Conservation (phyloP, 345 rosid genomes). For the Syzygium aqueum region DNA sequence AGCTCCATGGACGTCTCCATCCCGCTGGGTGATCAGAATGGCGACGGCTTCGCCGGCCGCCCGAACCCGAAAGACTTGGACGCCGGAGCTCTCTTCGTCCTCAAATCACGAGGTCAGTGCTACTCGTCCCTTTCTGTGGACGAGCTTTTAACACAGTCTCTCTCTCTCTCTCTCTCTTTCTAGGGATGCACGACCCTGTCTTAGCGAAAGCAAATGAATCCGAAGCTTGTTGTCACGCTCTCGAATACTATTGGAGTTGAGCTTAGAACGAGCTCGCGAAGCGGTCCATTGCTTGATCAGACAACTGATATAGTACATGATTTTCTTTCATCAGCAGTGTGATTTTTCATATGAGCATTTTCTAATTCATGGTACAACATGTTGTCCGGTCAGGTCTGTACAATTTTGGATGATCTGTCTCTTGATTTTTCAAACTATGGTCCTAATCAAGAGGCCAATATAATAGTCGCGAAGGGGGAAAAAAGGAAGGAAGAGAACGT, state of each 20-base stretch:
- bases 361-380: not conserved
- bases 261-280: not conserved
- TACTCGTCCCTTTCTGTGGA: not conserved
- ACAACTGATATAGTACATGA: not conserved
- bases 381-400: not conserved
- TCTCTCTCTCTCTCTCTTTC: not conserved
- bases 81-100: constrained; percentile 25
- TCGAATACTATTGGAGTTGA: not conserved
- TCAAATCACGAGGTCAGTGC: constrained; percentile 17
- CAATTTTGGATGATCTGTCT: not conserved
- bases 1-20: constrained; percentile 3
- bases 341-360: not conserved
- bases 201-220: not conserved
- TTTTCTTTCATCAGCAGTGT: not conserved
- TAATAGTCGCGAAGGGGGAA: not conserved
- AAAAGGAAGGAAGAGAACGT: not conserved
- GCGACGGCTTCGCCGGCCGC: not conserved
- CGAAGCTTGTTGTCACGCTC: not conserved
- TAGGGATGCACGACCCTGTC: not conserved
- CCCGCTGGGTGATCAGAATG: not conserved
- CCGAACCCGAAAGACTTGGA: constrained; percentile 5
- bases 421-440: not conserved
- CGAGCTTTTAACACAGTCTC: not conserved
- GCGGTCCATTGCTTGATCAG: not conserved
- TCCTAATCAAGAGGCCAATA: not conserved